These are phyloP conservation scores for Russula olivacea DNA, from an alignment of 768 basidiomycete genomes.

Conservation along the genomic window DNA sequence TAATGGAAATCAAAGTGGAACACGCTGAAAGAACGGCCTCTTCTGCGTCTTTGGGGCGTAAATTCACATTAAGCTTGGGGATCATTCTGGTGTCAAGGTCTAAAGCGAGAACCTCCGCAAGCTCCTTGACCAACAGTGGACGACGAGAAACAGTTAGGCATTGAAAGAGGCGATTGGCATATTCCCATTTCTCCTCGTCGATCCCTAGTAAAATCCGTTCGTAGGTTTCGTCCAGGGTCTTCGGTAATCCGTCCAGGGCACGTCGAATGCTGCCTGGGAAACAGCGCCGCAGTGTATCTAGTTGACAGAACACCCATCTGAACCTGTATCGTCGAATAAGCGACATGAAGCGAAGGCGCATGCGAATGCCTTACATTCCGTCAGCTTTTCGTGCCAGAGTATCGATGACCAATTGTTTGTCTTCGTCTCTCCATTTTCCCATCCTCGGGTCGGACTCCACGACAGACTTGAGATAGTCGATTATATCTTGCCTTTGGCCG, in stretches of 20 bases:
- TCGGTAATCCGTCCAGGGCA: neutral
- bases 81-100: neutral
- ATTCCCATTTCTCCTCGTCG: conserved; percentile 1
- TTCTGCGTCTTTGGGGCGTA: neutral
- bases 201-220: conserved; percentile 1
- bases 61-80: neutral
- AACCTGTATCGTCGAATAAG: neutral
- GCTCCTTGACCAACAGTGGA: neutral
- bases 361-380: neutral
- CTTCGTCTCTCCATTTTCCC: neutral
- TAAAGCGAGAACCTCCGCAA: neutral
- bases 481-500: conserved; percentile 1
- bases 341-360: neutral
- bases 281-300: neutral
- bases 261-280: neutral
- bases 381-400: neutral
- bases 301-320: neutral
- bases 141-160: neutral
- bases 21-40: neutral
- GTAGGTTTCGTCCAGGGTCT: neutral
- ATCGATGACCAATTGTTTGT: conserved; percentile 1
- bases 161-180: conserved; percentile 2
- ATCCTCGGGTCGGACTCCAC: neutral
- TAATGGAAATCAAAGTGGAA: neutral
- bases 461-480: neutral